phyloP scores from a whole-genome alignment of 1,284 basidiomycete species.

The Grifola frondosa region DNA sequence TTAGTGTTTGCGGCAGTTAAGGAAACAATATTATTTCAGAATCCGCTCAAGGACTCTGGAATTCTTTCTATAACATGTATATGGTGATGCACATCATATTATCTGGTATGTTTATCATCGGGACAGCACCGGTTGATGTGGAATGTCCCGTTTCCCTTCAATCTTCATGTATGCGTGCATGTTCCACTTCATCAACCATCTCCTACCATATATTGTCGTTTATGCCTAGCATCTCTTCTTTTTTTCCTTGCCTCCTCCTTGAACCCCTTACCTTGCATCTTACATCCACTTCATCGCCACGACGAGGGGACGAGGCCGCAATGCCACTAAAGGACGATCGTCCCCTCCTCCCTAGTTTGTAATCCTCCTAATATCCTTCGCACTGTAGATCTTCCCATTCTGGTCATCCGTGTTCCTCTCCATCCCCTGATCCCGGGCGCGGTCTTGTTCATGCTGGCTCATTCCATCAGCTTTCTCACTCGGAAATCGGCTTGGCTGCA shows the following conservation, averaged over 20 bases:
- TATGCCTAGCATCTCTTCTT: slow-evolving; percentile 13
- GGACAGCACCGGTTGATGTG: background rate
- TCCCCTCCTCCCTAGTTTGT: no score
- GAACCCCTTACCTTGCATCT: background rate
- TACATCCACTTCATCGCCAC: no score
- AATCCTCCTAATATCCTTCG: no score
- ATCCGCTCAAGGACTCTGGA: slow-evolving; percentile 81
- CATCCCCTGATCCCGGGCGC: no score
- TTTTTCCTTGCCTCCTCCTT: no score
- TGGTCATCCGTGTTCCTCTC: no score
- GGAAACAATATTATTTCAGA: slow-evolving; percentile 95
- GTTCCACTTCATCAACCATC: slow-evolving; percentile 5
- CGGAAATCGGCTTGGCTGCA: no score
- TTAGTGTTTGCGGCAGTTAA: slow-evolving; percentile 97
- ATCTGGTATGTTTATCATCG: slow-evolving; percentile 8
- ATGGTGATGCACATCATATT: slow-evolving; percentile 7
- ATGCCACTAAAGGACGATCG: no score
- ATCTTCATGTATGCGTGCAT: slow-evolving; percentile 6
- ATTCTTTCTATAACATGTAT: slow-evolving; percentile 48
- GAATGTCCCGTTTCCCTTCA: slow-evolving; percentile 1
- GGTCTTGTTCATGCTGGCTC: no score
- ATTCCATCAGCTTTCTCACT: no score
- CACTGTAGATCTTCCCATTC: no score
- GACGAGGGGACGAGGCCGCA: no score
- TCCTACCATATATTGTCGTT: slow-evolving; percentile 17